These are phyloP conservation scores for Suhomyces emberorum DNA, from an alignment of 805 yeast genomes.

Conservation along the genomic window DNA sequence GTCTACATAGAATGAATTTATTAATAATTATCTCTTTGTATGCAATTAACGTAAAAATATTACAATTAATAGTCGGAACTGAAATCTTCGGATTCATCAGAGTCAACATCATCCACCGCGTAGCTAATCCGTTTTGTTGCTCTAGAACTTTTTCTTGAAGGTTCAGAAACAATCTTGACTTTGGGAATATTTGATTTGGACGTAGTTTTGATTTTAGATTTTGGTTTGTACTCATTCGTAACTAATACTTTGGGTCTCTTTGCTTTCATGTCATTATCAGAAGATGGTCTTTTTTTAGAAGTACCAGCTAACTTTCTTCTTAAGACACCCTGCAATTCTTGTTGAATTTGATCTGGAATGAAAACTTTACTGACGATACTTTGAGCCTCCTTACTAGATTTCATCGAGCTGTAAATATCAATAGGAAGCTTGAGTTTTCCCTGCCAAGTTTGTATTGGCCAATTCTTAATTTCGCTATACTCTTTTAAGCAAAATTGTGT, in stretches of 20 bases:
- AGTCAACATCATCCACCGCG: conserved; percentile 15
- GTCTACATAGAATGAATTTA: no score
- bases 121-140: conserved; percentile 33
- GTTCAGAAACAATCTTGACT: conserved; percentile 12
- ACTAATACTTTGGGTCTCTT: conserved; percentile 8
- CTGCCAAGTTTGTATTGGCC: conserved; percentile 80
- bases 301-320: conserved; percentile 20
- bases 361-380: conserved; percentile 51
- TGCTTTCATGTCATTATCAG: conserved; percentile 4
- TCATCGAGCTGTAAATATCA: conserved; percentile 68
- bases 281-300: conserved; percentile 11
- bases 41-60: no score
- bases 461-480: conserved; percentile 52
- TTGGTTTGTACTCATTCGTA: conserved; percentile 14
- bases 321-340: conserved; percentile 30
- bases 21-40: no score
- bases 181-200: conserved; percentile 7
- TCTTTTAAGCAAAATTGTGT: conserved; percentile 64
- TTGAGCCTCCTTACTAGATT: conserved; percentile 56
- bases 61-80: no score
- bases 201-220: conserved; percentile 17
- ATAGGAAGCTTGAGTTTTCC: conserved; percentile 67
- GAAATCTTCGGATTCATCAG: neutral
- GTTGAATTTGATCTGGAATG: conserved; percentile 47
- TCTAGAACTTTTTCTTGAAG: conserved; percentile 45